Base-by-base conservation (phyloP, 1,284 basidiomycete genomes). In the Cutaneotrichosporon cavernicola region DNA sequence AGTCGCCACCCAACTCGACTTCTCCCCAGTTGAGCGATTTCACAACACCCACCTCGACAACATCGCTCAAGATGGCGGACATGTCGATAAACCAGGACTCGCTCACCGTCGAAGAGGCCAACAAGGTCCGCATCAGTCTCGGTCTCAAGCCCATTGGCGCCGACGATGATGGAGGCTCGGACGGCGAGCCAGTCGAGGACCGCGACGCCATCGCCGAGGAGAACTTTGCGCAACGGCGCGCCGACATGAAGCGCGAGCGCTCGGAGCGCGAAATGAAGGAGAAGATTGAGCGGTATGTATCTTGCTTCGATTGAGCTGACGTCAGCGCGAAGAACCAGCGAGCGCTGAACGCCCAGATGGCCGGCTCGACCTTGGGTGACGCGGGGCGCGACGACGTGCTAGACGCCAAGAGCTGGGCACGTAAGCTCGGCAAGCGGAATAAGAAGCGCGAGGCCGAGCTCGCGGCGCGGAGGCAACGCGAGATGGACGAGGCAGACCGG, bases 91-190 rank as follows among this genome's bases (percentile, higher is more conserved):
- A 80, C 61, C 63, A 71, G 60, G 75, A 77, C 61, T 69, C 73
- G 89, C 90, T 77, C 89, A 97, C 77, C 89, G 86, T 99, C 76
- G 95, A 97, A 78, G 97, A 99, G 85, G 97, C 95, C 61, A 98
- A 98, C 85, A 93, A 91, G 82, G 92, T 97, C 77, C 92, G 97
- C 83, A 87, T 97, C 68, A 90, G 89, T 9, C 86, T 98, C 52
- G 97, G 97, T 72, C 88, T 99, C 68, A 92, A 94, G 79, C 96
- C 96, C 43, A 86, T 99, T 63, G 89, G 88, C 5, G 92, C 91
- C 69, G 87, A 88, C 8, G 72, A 76, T 32, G 77, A 26, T 67
- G 70, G 43, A 18, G 63, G 87, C 70, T 64, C 61, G 13, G 69
- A 67, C 5, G 58, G 47, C 22, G 55, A 56, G 55, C 36, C 21